These are phyloP conservation scores for Penicillium flavigenum DNA, from an alignment of 495 filamentous ascomycete genomes.

Conservation along the genomic window DNA sequence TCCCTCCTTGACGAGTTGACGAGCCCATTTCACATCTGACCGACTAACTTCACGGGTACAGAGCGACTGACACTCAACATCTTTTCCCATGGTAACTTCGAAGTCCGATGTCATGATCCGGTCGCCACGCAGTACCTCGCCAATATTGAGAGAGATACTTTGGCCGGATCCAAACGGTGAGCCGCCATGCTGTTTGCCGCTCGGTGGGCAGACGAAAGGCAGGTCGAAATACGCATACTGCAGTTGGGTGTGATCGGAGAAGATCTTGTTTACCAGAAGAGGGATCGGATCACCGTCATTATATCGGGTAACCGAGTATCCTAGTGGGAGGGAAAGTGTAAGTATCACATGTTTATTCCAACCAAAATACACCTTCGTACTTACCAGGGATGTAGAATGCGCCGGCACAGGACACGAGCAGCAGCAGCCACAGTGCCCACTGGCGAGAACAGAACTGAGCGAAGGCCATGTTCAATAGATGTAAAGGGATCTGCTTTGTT, in stretches of 20 bases:
- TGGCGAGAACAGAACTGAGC: conserved; percentile 21
- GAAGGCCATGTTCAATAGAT: conserved; percentile 29
- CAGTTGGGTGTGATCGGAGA: conserved; percentile 86
- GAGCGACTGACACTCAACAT: conserved; percentile 73
- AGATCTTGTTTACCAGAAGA: conserved; percentile 92
- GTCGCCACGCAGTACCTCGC: conserved; percentile 88
- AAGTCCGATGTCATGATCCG: conserved; percentile 89
- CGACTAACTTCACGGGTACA: conserved; percentile 67
- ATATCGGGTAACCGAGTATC: conserved; percentile 79
- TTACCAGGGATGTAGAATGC: conserved; percentile 82
- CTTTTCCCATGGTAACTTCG: conserved; percentile 75
- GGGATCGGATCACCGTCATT: conserved; percentile 77
- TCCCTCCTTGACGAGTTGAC: conserved; percentile 73
- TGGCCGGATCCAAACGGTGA: conserved; percentile 75
- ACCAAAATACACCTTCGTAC: conserved; percentile 12
- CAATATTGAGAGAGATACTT: conserved; percentile 84
- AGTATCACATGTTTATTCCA: conserved; percentile 14
- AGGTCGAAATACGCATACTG: conserved; percentile 94
- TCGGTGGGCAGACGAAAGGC: conserved; percentile 86
- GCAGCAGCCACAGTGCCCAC: conserved; percentile 38
- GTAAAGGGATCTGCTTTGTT: conserved; percentile 31
- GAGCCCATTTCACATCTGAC: conserved; percentile 66
- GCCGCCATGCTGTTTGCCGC: conserved; percentile 64
- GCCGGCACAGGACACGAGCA: conserved; percentile 45
- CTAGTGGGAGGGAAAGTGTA: conserved; percentile 36